Percentiles rank a stretch among this genome's conserved stretches.
phyloP scores from a whole-genome alignment of 345 rosid species.

The Gossypium thurberi region DNA sequence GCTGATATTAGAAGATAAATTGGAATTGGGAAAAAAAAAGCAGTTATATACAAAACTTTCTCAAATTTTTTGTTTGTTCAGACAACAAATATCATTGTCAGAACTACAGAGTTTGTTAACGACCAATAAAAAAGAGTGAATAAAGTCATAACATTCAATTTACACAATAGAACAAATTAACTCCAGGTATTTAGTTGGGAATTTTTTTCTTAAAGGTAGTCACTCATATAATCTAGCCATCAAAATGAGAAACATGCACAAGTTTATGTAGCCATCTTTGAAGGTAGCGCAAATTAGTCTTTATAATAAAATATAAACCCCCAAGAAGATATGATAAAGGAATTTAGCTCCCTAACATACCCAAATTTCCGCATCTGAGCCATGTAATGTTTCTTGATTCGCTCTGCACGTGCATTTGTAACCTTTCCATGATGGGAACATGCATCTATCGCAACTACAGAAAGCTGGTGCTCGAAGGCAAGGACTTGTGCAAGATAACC shows the following conservation, averaged over 20 bases:
- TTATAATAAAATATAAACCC: neutral
- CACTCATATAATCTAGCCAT: neutral
- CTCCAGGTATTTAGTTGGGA: neutral
- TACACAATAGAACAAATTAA: neutral
- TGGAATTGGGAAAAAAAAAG: no score
- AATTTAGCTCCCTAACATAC: constrained; percentile 27
- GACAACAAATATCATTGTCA: neutral
- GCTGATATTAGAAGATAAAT: neutral
- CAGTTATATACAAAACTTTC: neutral
- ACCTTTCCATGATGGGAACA: constrained; percentile 78
- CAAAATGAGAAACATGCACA: neutral
- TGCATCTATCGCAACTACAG: constrained; percentile 87
- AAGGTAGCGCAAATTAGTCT: neutral
- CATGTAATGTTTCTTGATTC: constrained; percentile 69
- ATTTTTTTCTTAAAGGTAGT: neutral
- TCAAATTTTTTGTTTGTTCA: neutral
- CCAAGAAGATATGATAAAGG: neutral
- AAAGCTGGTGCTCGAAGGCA: constrained; percentile 29
- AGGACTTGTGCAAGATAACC: constrained; percentile 86
- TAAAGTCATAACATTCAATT: neutral
- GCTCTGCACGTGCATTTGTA: constrained; percentile 73
- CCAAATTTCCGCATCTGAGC: constrained; percentile 65
- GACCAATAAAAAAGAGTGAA: neutral
- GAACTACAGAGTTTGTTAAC: neutral
- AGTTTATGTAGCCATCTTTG: neutral